Conservation (phyloP, 306 rosid genomes). For the Acacia confusa region DNA sequence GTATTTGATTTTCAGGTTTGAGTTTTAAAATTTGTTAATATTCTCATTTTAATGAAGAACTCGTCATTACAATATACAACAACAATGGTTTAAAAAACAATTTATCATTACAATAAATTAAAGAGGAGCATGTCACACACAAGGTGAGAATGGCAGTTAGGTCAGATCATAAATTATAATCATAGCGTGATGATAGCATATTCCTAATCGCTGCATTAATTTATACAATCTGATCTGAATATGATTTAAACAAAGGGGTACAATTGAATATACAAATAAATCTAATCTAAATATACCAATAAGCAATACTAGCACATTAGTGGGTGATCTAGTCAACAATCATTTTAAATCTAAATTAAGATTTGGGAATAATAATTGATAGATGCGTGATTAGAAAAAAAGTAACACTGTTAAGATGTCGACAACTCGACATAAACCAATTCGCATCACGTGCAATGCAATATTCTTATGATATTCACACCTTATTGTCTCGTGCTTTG, state of each 20-base stretch:
- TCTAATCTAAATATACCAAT: neutral
- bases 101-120: neutral
- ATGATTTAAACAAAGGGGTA: neutral
- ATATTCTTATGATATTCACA: neutral
- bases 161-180: neutral
- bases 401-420: neutral
- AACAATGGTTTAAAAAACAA: neutral
- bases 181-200: neutral
- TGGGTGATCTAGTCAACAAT: constrained; percentile 7
- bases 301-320: neutral
- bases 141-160: neutral
- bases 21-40: neutral
- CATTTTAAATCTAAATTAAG: constrained; percentile 19
- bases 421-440: neutral
- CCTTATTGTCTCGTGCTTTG: neutral
- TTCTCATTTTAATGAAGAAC: neutral
- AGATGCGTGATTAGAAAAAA: neutral
- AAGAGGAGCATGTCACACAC: neutral
- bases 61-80: neutral
- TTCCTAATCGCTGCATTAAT: neutral
- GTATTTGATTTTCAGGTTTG: neutral
- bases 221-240: neutral
- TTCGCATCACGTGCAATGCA: constrained; percentile 25
- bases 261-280: neutral
- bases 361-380: constrained; percentile 22